Base-by-base conservation (phyloP, 2,329 filamentous ascomycete species). In the Curvularia hawaiiensis region DNA sequence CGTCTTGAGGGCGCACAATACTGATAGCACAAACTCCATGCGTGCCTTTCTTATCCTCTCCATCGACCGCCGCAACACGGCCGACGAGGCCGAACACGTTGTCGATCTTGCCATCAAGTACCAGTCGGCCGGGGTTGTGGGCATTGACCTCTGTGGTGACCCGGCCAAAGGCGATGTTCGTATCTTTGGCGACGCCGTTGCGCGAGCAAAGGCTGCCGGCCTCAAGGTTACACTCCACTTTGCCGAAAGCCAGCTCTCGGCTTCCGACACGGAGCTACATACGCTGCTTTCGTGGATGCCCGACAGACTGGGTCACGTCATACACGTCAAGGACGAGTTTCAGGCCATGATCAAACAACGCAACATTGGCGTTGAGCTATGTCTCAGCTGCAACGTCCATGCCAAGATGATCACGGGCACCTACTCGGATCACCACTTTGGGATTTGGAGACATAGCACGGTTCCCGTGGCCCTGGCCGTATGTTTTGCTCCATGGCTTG, bases 321-420 rank as follows among this genome's bases (percentile, higher is more conserved):
- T 94, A 52, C 86, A 91, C 72, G 87, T 92, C 2, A 83, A 86
- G 0, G 83, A 87, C 1, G 75, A 77, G 26, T 77, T 88, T n/a
- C 87, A 84, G 69, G 69, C 75, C 44, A 81, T 85, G 64, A 90
- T 88, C 57, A 74, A 77, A 11, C 66, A 72, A 45, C 78, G 80
- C 12, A 80, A 80, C 1, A 71, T 93, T 28, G 90, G 88, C 2
- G 74, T 95, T 12, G 91, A 95, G 75, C 72, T 95, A 38, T 95
- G 91, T 60, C 77, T 95, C 59, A 91, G 88, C 63, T 94, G 91
- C 75, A 95, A 95, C 67, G 90, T 95, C 1, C 85, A 88, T 63
- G 89, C 89, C 1, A 87, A 86, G 63, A 87, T 95, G 85, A 87
- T 89, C 50, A 77, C 80, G 1, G 88, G 89, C 0, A 84, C 86